Evolutionary conservation across 805 yeast species (phyloP).

Genomic region (Saturnispora sekii): DNA sequence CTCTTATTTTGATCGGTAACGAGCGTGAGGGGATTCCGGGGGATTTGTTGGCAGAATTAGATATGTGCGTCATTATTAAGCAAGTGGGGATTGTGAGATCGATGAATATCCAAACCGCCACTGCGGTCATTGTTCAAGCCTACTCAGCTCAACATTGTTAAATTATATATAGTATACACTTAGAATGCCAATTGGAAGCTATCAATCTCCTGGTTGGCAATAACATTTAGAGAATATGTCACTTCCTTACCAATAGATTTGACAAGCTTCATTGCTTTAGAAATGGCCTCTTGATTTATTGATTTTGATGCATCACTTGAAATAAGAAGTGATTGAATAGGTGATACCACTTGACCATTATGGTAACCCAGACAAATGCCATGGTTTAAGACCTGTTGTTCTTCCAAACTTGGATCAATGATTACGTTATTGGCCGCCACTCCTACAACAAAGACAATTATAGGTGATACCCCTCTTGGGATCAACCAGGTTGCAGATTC

Average conservation of each 20-base stretch:
- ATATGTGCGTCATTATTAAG: constrained; percentile 80
- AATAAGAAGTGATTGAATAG: constrained; percentile 60
- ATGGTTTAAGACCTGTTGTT: constrained; percentile 79
- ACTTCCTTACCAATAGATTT: constrained; percentile 54
- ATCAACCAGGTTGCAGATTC: constrained; percentile 42
- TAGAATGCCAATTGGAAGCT: constrained; percentile 24
- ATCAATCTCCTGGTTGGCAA: constrained; percentile 31
- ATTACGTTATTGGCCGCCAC: constrained; percentile 58
- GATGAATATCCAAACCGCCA: constrained; percentile 95
- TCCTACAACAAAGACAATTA: constrained; percentile 69
- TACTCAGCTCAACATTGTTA: constrained; percentile 63
- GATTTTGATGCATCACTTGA: constrained; percentile 46
- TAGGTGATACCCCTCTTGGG: constrained; percentile 39
- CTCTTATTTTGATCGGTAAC: constrained; percentile 70
- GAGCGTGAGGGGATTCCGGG: constrained; percentile 93
- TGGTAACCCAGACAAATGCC: constrained; percentile 71
- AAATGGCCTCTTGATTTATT: constrained; percentile 36
- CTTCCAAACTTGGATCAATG: constrained; percentile 83
- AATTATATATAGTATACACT: too few species aligned
- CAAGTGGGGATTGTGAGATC: constrained; percentile 89
- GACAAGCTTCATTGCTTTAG: constrained; percentile 49
- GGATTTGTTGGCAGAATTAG: constrained; percentile 68
- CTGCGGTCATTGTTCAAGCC: constrained; percentile 90
- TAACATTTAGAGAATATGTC: constrained; percentile 44
- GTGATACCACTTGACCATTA: constrained; percentile 58